Conservation (phyloP, 805 yeast genomes). For the Nakazawaea sp. region DNA sequence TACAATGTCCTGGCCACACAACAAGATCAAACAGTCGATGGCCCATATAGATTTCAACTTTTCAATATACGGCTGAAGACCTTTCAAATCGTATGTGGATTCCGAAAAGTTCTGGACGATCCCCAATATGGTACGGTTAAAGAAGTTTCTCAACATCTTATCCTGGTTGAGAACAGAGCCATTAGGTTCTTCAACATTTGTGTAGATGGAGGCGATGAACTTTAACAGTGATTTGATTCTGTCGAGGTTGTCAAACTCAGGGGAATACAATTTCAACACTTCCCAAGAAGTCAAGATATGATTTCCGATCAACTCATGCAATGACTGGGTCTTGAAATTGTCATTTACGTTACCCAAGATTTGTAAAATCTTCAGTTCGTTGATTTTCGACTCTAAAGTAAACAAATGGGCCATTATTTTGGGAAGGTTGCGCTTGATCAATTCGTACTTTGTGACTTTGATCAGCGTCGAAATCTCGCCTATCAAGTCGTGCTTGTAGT, state of each 20-base stretch:
- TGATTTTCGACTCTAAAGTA: slow-evolving; percentile 40
- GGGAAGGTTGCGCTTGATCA: slow-evolving; percentile 43
- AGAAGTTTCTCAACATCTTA: slow-evolving; percentile 28
- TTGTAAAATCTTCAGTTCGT: slow-evolving; percentile 41
- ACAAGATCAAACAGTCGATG: slow-evolving; percentile 54
- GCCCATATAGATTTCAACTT: slow-evolving; percentile 70
- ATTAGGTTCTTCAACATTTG: slow-evolving; percentile 20
- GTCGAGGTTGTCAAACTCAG: slow-evolving; percentile 17
- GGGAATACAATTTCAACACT: slow-evolving; percentile 34
- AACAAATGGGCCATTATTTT: slow-evolving; percentile 53
- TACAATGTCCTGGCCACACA: slow-evolving; percentile 46
- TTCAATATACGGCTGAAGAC: slow-evolving; percentile 64
- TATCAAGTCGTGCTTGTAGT: slow-evolving; percentile 56
- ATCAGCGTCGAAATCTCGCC: slow-evolving; percentile 52
- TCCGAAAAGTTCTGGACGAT: slow-evolving; percentile 76
- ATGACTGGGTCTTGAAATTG: slow-evolving; percentile 25
- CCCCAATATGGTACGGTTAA: slow-evolving; percentile 61
- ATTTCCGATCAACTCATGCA: slow-evolving; percentile 28
- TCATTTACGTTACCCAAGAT: slow-evolving; percentile 49
- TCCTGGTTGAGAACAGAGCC: no score
- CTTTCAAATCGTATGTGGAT: slow-evolving; percentile 65
- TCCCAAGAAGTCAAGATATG: slow-evolving; percentile 37
- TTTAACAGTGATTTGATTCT: slow-evolving; percentile 36
- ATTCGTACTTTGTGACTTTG: slow-evolving; percentile 34
- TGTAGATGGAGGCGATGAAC: slow-evolving; percentile 16